Evolutionary conservation across 148 eudicot species (phyloP).

Genomic region (Limonium bicolor): DNA sequence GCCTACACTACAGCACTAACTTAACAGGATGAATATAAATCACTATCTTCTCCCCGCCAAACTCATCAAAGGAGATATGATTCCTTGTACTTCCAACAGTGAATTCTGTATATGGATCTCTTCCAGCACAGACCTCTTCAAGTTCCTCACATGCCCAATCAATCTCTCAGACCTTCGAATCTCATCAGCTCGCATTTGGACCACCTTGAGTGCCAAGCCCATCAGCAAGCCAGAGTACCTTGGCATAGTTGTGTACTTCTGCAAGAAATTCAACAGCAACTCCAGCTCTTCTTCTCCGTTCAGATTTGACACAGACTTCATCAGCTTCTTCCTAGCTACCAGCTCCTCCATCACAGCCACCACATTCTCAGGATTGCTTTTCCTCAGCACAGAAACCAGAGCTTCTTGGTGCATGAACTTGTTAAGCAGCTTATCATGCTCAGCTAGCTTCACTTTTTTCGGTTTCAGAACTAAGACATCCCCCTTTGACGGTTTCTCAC

Average conservation of each 20-base stretch:
- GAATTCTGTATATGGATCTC: constrained; percentile 72
- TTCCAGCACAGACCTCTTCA: constrained; percentile 59
- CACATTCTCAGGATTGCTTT: constrained; percentile 52
- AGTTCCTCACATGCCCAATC: constrained; percentile 39
- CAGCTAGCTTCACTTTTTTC: constrained; percentile 59
- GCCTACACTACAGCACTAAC: too few species aligned
- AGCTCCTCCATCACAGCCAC: constrained; percentile 91
- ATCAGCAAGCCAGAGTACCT: constrained; percentile 56
- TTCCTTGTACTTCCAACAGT: constrained; percentile 75
- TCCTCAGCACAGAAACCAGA: constrained; percentile 49
- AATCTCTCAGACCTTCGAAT: constrained; percentile 28
- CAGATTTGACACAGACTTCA: constrained; percentile 52
- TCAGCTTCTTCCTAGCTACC: constrained; percentile 65
- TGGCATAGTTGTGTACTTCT: constrained; percentile 55
- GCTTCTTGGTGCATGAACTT: constrained; percentile 96
- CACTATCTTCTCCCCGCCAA: constrained; percentile 66
- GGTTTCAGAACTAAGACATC: constrained; percentile 51
- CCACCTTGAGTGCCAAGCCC: constrained; percentile 60
- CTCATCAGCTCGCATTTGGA: constrained; percentile 66
- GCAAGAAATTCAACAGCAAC: constrained; percentile 45
- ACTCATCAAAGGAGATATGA: constrained; percentile 75
- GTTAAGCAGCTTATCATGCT: constrained; percentile 71
- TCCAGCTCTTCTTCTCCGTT: constrained; percentile 63
- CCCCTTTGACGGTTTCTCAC: constrained; percentile 61
- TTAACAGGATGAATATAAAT: too few species aligned